Percentiles rank a stretch among this genome's conserved stretches.
These are phyloP conservation scores for Salisapilia sapeloensis DNA, from an alignment of 352 stramenopile species.

Conservation along the genomic window DNA sequence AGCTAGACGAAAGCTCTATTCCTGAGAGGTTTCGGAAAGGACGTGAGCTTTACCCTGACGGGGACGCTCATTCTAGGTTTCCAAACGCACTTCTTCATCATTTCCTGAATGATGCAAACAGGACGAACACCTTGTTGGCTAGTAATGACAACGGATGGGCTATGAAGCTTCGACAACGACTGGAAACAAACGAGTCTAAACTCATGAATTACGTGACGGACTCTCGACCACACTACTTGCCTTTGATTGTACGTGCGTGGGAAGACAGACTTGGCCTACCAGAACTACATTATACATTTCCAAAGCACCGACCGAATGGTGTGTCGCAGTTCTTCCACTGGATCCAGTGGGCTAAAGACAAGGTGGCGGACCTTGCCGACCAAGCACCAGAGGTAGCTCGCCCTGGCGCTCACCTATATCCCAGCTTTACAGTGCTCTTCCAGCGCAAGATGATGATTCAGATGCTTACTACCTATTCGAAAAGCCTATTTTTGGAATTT, in stretches of 20 bases:
- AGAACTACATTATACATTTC: constrained; percentile 48
- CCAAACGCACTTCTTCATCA: constrained; percentile 42
- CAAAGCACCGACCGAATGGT: constrained; percentile 34
- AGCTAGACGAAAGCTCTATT: constrained; percentile 18
- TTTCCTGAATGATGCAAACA: constrained; percentile 31
- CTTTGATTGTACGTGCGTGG: constrained; percentile 35
- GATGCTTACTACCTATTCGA: constrained; percentile 49
- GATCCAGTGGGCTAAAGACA: constrained; percentile 71
- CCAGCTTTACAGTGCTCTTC: constrained; percentile 52
- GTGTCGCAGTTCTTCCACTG: constrained; percentile 65
- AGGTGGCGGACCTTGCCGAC: constrained; percentile 35
- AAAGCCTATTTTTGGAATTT: constrained; percentile 24
- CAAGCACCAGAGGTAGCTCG: constrained; percentile 21
- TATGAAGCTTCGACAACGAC: constrained; percentile 34
- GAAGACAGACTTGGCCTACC: constrained; percentile 30
- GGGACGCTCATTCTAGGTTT: constrained; percentile 30
- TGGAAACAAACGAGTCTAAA: constrained; percentile 28
- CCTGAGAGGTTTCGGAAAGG: constrained; percentile 41
- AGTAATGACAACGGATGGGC: constrained; percentile 31
- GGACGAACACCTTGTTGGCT: constrained; percentile 40
- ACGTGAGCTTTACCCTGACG: constrained; percentile 33
- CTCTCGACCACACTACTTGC: constrained; percentile 44
- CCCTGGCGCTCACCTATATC: constrained; percentile 31
- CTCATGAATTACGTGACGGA: constrained; percentile 23
- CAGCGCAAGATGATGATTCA: constrained; percentile 34